Evolutionary conservation across 169 alveolate species (phyloP), one percentile per base, ranked within the genome.

Genomic region (Cryptosporidium sp.): DNA sequence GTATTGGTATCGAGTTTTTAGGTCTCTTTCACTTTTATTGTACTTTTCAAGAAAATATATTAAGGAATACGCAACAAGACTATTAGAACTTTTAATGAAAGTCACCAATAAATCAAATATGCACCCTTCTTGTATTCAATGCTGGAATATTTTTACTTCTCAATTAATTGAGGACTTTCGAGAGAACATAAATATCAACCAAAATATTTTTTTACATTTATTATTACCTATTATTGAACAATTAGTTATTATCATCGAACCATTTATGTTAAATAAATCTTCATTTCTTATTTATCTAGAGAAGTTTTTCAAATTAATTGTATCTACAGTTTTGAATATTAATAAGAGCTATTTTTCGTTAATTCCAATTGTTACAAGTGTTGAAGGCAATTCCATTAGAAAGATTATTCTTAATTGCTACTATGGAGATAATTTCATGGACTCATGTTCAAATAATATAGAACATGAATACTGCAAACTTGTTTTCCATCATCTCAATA

Each of bases 1-100:
- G 39, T 80, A 80, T 80, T 80, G 89, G 89, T 62, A 61, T 48
- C 21, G 89, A 65, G 68, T 80, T 26, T 80, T 80, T 26, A 80
- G 89, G 43, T 61, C 89, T 7, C 51, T 67, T 14, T 80, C 89
- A 12, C 62, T 80, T 9, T 48, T 80, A 65, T 62, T 80, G 18
- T 80, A 26, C 26, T 43, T 80, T 43, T 80, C 89, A 18, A 80
- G 65, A 16, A 65, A 48, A 18, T 65, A 62, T 41, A 62, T 80
- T 23, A 80, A 80, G 26, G 59, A 80, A 35, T 80, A 80, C 62
- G 89, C 89, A 62, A 80, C 75, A 21, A 59, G 89, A 39, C 5
- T 80, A 62, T 21, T 80, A 18, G 89, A 80, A 80, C 62, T 80
- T 14, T 58, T 80, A 21, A 80, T 59, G 18, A 80, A 59, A 59